Evolutionary conservation across 441 rosid genomes (phyloP).

Genomic region (Adansonia gregorii): DNA sequence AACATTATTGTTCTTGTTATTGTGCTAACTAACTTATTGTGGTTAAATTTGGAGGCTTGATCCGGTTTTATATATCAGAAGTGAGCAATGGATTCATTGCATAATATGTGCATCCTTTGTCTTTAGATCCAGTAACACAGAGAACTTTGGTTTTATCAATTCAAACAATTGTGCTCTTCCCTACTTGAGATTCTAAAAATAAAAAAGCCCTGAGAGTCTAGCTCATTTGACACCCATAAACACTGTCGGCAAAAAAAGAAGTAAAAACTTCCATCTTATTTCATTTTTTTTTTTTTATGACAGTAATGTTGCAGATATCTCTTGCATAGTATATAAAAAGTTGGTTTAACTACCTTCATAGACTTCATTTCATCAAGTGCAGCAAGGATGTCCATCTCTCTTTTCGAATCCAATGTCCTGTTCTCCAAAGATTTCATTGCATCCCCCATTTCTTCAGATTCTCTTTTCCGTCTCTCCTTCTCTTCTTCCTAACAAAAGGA

Average conservation of each 20-base stretch:
- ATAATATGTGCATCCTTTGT: neutral
- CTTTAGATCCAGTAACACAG: neutral
- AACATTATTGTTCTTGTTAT: neutral
- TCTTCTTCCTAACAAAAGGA: constrained; percentile 52
- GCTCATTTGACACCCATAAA: neutral
- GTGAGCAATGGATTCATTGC: neutral
- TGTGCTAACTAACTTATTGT: neutral
- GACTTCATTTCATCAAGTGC: constrained; percentile 95
- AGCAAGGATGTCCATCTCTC: constrained; percentile 94
- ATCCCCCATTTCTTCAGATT: constrained; percentile 88
- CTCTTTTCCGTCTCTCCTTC: constrained; percentile 57
- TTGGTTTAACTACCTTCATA: constrained; percentile 57
- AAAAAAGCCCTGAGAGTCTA: neutral
- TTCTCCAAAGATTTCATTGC: constrained; percentile 94
- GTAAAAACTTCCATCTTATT: neutral
- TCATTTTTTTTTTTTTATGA: neutral
- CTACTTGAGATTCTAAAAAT: neutral
- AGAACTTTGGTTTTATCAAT: neutral
- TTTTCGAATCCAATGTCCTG: constrained; percentile 82
- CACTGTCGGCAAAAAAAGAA: neutral
- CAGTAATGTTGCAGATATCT: neutral
- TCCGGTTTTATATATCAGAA: neutral
- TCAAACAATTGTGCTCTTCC: neutral
- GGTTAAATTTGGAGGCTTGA: neutral
- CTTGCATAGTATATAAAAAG: neutral